Percentiles rank a stretch among this genome's conserved stretches.
phyloP scores from a whole-genome alignment of 2,329 filamentous ascomycete species.

The Phoma sp. region DNA sequence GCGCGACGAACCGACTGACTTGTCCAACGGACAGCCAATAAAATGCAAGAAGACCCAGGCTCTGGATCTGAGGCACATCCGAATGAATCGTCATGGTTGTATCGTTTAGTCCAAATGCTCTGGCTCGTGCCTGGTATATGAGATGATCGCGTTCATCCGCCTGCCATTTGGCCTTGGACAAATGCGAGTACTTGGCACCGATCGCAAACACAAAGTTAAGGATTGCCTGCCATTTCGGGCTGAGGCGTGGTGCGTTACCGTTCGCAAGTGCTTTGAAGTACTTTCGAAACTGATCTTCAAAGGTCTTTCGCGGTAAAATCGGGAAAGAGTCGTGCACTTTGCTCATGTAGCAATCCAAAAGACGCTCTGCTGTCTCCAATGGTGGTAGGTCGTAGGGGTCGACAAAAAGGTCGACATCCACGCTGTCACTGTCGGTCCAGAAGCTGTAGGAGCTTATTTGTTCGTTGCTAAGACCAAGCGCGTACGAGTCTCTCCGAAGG shows the following conservation, averaged over 20 bases:
- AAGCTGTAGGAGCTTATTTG: constrained; percentile 41
- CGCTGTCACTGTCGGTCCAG: constrained; percentile 41
- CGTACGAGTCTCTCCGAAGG: constrained; percentile 15
- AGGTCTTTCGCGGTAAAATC: constrained; percentile 42
- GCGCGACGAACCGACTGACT: constrained; percentile 46
- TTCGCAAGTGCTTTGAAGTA: constrained; percentile 35
- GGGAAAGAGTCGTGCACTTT: constrained; percentile 50
- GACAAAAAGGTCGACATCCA: constrained; percentile 33
- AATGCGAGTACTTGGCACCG: constrained; percentile 48
- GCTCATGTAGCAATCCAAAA: constrained; percentile 47
- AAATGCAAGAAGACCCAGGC: constrained; percentile 47
- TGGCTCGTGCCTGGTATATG: constrained; percentile 49
- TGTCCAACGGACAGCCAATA: constrained; percentile 51
- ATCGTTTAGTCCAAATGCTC: constrained; percentile 40
- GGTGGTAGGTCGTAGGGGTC: constrained; percentile 43
- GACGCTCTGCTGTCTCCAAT: constrained; percentile 36
- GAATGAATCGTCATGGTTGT: constrained; percentile 40
- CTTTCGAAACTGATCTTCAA: constrained; percentile 43
- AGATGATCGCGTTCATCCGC: constrained; percentile 42
- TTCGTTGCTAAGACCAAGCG: constrained; percentile 19
- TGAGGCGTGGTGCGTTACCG: constrained; percentile 26
- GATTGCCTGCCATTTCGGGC: constrained; percentile 46
- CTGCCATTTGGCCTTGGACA: constrained; percentile 35
- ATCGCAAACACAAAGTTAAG: constrained; percentile 53
- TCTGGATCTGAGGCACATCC: constrained; percentile 49